Conservation (phyloP, 805 yeast genomes). For the Cyberlindnera amylophila region DNA sequence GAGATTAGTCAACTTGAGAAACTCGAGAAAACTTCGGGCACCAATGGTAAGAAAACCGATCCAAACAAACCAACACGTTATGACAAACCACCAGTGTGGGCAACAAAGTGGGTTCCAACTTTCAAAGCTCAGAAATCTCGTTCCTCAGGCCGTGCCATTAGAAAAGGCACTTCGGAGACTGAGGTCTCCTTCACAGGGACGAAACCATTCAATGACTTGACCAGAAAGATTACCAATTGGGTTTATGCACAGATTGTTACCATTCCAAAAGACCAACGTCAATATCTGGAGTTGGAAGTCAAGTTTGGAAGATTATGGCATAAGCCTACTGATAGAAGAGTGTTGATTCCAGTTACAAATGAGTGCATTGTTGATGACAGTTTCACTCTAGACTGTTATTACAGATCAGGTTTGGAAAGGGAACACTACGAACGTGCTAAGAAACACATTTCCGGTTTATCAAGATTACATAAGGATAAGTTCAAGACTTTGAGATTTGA, state of each 20-base stretch:
- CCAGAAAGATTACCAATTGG: constrained; percentile 85
- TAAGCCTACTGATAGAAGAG: constrained; percentile 56
- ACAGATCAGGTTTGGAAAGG: constrained; percentile 64
- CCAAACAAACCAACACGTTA: constrained; percentile 56
- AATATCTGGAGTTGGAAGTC: constrained; percentile 67
- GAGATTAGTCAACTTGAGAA: constrained; percentile 12
- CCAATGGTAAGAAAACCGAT: neutral
- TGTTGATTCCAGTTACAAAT: constrained; percentile 62
- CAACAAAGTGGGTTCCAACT: constrained; percentile 63
- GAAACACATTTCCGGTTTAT: constrained; percentile 51
- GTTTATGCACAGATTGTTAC: constrained; percentile 75
- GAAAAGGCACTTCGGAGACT: neutral
- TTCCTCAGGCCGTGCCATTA: neutral
- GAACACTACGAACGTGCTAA: constrained; percentile 55
- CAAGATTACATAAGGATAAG: constrained; percentile 47
- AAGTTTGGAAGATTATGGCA: constrained; percentile 72
- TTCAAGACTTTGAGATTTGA: constrained; percentile 61
- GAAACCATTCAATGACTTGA: constrained; percentile 75
- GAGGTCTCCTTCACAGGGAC: constrained; percentile 57
- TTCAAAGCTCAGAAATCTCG: constrained; percentile 20
- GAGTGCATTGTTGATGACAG: constrained; percentile 52
- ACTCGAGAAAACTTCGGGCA: constrained; percentile 21
- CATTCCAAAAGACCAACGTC: constrained; percentile 47
- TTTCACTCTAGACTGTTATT: constrained; percentile 53
- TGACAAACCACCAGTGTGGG: constrained; percentile 75